These are phyloP conservation scores for Globisporangium spinosum DNA, from an alignment of 352 stramenopile genomes.

Conservation along the genomic window DNA sequence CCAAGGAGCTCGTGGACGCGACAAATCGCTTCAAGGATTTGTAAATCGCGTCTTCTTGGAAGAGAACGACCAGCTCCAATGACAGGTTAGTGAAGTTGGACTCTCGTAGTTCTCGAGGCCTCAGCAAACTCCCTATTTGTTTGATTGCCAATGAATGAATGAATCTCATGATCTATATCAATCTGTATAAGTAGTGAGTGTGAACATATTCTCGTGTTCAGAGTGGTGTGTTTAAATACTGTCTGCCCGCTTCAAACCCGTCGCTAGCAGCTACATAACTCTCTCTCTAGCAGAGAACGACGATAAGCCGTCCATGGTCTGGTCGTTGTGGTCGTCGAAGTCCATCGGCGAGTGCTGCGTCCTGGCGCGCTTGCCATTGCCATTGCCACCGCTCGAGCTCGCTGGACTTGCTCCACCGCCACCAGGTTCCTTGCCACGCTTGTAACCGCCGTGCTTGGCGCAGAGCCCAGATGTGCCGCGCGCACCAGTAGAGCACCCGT, in stretches of 20 bases:
- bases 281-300: constrained; percentile 14
- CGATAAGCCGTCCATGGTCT: not conserved
- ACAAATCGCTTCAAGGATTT: constrained; percentile 58
- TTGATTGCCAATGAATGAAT: not conserved
- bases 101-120: not conserved
- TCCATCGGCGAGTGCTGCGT: constrained; percentile 17
- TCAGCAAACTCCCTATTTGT: not conserved
- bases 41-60: constrained; percentile 6
- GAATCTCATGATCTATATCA: not conserved
- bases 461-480: constrained; percentile 71
- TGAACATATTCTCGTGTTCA: constrained; percentile 11
- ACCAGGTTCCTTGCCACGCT: constrained; percentile 33
- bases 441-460: constrained; percentile 81
- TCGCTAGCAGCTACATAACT: not conserved
- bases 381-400: not conserved
- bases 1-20: constrained; percentile 65
- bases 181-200: constrained; percentile 1
- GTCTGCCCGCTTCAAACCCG: not conserved
- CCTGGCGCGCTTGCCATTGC: constrained; percentile 21
- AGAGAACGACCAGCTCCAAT: not conserved
- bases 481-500: constrained; percentile 69
- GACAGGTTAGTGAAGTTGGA: not conserved
- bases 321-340: not conserved
- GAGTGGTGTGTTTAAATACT: constrained; percentile 12
- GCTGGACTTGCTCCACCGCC: constrained; percentile 1